These are phyloP conservation scores for Kockovaella imperatae DNA, from an alignment of 768 basidiomycete genomes.

Conservation along the genomic window DNA sequence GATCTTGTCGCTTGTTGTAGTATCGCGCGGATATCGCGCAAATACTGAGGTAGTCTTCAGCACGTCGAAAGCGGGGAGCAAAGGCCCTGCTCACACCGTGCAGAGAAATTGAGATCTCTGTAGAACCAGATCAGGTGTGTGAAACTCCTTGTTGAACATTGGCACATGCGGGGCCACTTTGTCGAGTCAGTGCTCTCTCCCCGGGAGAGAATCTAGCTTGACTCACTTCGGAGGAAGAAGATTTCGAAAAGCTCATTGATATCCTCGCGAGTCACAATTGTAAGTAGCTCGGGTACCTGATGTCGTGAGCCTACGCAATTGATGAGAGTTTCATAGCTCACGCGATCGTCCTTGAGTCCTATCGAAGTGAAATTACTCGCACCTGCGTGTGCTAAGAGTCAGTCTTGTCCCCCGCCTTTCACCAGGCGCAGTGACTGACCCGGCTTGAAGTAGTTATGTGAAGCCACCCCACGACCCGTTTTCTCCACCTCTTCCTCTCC, in stretches of 20 bases:
- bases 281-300: conserved; percentile 80
- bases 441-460: conserved; percentile 87
- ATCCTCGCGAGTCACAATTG: conserved; percentile 76
- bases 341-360: conserved; percentile 58
- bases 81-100: conserved; percentile 64
- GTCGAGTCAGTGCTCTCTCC: conserved; percentile 52
- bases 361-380: conserved; percentile 43
- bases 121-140: conserved; percentile 88
- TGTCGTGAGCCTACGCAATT: not conserved
- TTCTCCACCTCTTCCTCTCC: conserved; percentile 43
- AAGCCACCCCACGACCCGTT: conserved; percentile 54
- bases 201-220: conserved; percentile 55
- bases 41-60: conserved; percentile 55
- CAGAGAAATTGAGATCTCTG: conserved; percentile 90
- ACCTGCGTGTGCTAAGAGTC: not conserved
- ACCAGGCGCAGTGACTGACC: conserved; percentile 48
- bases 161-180: conserved; percentile 56
- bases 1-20: conserved; percentile 70
- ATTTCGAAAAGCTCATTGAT: conserved; percentile 86
- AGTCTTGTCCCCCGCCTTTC: not conserved
- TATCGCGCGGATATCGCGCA: conserved; percentile 92
- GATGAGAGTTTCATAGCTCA: conserved; percentile 1
- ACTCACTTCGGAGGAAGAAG: conserved; percentile 41
- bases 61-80: no score
- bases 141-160: conserved; percentile 76